Evolutionary conservation across 2,329 filamentous ascomycete species (phyloP), one percentile per base, ranked within the genome.

Genomic region (Cladosporium velox): DNA sequence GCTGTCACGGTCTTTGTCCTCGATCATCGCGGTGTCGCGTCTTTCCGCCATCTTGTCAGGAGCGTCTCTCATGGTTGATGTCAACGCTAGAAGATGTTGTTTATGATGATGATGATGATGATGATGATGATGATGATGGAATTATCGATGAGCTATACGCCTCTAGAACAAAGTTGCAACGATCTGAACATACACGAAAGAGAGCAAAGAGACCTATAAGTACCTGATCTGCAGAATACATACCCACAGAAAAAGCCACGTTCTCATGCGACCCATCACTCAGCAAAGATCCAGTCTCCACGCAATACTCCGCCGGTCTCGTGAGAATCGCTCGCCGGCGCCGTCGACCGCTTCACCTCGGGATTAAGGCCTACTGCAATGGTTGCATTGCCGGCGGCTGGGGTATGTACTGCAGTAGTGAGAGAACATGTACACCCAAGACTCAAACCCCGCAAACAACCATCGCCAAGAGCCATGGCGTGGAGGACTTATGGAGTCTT

Each of bases 401-500:
- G 35, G 44, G 24, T 24, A 24, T 24, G 35, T 12, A 24, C 8
- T 47, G 41, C 38, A 35, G 49, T 54, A n/a, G 26, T 28, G 60
- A 63, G 26, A 35, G 24, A 44, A 55, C 11, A 47, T 18, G 30
- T 57, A 57, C 51, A 4, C 47, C 61, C 61, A 64, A 64, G 61
- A 64, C 26, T 0, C 3, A 10, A 38, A 57, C 61, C 61, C 61
- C 61, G 61, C 61, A 64, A 64, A 64, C 51, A 64, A 64, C 34
- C 61, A 38, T 57, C 61, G 61, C 61, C 61, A 64, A 64, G 61
- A 64, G 61, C 61, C 61, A 64, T 64, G 61, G 61, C 61, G 26
- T 57, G 35, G 51, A 57, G 32, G 32, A 28, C 26, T 38, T 47
- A 24, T 28, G n/a, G 59, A 35, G 44, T 62, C 59, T 62, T 62